These are phyloP conservation scores for Lasiosphaeris hirsuta DNA, from an alignment of 495 filamentous ascomycete species.

Conservation along the genomic window DNA sequence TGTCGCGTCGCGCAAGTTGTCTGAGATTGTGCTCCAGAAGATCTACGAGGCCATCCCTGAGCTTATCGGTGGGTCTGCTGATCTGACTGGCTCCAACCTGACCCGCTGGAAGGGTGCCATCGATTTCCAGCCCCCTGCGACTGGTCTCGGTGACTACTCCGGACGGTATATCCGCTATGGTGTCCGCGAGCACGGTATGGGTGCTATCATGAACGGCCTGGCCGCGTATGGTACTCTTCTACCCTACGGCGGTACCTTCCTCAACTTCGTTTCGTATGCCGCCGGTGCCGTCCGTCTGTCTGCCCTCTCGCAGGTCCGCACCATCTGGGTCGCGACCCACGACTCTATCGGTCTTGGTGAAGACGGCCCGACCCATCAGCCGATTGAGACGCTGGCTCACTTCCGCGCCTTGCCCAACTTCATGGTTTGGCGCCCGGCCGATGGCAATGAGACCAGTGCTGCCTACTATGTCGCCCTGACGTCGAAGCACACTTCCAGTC, in stretches of 20 bases:
- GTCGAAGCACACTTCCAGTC: conserved; percentile 84
- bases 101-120: conserved; percentile 95
- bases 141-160: conserved; percentile 77
- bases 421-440: conserved; percentile 99
- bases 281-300: conserved; percentile 93
- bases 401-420: conserved; percentile 99
- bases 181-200: conserved; percentile 97
- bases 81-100: conserved; percentile 97
- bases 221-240: conserved; percentile 93
- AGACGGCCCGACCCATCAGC: conserved; percentile 98
- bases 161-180: conserved; percentile 97
- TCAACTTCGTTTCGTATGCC: conserved; percentile 99
- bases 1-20: conserved; percentile 89
- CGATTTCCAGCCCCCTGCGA: conserved; percentile 93
- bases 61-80: conserved; percentile 91
- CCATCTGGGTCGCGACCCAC: conserved; percentile 97
- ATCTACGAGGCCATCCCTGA: conserved; percentile 82
- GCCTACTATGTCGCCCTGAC: conserved; percentile 96
- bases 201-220: conserved; percentile 96
- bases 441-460: conserved; percentile 97
- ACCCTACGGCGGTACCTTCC: conserved; percentile 92
- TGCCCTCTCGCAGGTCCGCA: conserved; percentile 83
- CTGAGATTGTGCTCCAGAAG: conserved; percentile 87
- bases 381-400: conserved; percentile 98
- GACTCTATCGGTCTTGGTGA: conserved; percentile 99